Evolutionary conservation across 139 green algal species (phyloP).

Genomic region (Astrephomene gubernaculifera): DNA sequence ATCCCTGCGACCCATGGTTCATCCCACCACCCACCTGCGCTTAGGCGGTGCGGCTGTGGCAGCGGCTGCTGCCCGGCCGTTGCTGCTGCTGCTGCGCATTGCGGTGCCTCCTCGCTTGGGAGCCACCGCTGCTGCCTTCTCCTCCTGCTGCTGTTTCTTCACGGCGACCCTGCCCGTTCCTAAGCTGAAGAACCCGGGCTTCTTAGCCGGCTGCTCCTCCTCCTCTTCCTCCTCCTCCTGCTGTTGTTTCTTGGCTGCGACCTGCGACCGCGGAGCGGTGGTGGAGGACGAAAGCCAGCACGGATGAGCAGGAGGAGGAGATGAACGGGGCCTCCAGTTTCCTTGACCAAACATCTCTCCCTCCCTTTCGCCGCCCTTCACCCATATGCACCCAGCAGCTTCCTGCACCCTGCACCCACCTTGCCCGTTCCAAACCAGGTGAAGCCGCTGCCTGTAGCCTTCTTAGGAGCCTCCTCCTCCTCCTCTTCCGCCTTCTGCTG

Average conservation of each 20-base stretch:
- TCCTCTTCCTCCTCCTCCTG: not conserved
- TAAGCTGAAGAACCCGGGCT: slow-evolving; percentile 33
- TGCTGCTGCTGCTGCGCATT: no score
- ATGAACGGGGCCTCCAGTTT: no score
- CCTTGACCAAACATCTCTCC: not conserved
- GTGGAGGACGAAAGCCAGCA: no score
- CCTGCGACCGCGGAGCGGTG: no score
- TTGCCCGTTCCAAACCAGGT: slow-evolving; percentile 22
- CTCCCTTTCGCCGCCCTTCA: not conserved
- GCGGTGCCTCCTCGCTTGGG: no score
- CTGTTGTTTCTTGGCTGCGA: slow-evolving; percentile 21
- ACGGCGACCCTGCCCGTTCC: not conserved
- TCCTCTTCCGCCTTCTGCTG: not conserved
- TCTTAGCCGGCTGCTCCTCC: slow-evolving; percentile 21
- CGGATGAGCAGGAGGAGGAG: not conserved
- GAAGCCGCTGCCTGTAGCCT: slow-evolving; percentile 25
- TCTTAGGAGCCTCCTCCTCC: slow-evolving; percentile 18
- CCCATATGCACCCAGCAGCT: not conserved
- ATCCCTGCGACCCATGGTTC: no score
- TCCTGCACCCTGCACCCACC: not conserved
- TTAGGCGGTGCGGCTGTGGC: no score
- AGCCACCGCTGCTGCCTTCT: not conserved
- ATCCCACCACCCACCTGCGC: no score
- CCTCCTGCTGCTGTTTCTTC: slow-evolving; percentile 12
- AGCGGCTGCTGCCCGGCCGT: no score